These are phyloP conservation scores for Irpex sp. DNA, from an alignment of 1,284 basidiomycete species.

Conservation along the genomic window DNA sequence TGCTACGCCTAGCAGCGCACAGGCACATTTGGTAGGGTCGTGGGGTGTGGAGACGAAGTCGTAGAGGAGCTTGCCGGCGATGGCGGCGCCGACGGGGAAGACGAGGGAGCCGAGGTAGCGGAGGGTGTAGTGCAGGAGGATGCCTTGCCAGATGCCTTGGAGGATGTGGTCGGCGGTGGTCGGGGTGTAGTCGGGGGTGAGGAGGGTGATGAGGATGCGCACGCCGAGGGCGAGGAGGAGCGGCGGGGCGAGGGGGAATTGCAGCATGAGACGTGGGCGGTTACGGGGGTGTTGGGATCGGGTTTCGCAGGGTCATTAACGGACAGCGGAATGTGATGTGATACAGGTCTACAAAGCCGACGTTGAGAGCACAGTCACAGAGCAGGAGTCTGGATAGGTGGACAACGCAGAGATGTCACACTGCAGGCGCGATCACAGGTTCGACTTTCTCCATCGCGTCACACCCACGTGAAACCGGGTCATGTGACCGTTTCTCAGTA, in stretches of 20 bases:
- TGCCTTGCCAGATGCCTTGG: constrained; percentile 67
- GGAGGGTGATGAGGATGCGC: constrained; percentile 60
- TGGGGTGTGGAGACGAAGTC: constrained; percentile 46
- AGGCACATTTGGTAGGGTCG: constrained; percentile 47
- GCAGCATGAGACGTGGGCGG: constrained; percentile 17
- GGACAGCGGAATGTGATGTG: background rate
- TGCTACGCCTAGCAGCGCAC: constrained; percentile 55
- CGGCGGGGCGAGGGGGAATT: constrained; percentile 38
- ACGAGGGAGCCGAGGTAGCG: constrained; percentile 47
- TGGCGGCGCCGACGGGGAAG: constrained; percentile 48
- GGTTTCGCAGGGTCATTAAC: constrained; percentile 3
- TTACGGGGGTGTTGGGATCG: background rate
- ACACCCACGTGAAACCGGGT: background rate
- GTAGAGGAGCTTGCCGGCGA: constrained; percentile 53
- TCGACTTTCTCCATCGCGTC: background rate
- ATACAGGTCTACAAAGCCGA: no score
- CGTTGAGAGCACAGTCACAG: background rate
- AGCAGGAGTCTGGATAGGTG: background rate
- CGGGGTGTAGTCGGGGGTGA: constrained; percentile 27
- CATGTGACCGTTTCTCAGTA: background rate
- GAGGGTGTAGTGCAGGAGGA: constrained; percentile 62
- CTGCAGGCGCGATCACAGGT: background rate
- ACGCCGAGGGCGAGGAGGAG: constrained; percentile 55
- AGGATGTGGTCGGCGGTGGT: constrained; percentile 57
- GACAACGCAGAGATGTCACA: background rate